phyloP scores from a whole-genome alignment of 2,329 filamentous ascomycete genomes.

The Neopestalotiopsis sp. region DNA sequence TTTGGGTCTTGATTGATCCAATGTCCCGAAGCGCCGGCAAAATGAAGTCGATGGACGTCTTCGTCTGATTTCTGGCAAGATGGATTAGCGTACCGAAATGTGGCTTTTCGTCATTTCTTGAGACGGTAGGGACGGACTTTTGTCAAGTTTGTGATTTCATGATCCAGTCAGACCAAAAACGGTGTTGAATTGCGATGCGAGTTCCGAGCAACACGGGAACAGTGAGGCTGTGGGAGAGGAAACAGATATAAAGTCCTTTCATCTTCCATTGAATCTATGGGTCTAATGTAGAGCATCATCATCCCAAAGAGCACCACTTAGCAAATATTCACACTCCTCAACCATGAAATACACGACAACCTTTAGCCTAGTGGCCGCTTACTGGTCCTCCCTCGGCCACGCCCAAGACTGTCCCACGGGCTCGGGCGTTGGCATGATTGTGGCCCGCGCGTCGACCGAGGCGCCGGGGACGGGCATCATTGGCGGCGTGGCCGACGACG shows the following conservation, averaged over 20 bases:
- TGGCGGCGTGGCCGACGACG: constrained; percentile 35
- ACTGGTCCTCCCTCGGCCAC: neutral
- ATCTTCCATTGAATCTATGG: neutral
- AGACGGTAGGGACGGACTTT: neutral
- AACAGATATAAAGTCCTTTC: neutral
- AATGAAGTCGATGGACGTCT: neutral
- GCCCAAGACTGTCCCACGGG: constrained; percentile 19
- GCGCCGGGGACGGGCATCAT: constrained; percentile 39
- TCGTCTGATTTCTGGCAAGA: neutral
- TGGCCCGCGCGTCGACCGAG: constrained; percentile 41
- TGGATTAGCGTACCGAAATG: neutral
- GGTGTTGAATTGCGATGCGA: neutral
- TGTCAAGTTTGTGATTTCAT: neutral
- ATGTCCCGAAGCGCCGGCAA: neutral
- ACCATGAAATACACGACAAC: constrained; percentile 1
- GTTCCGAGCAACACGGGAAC: neutral
- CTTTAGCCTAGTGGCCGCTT: neutral
- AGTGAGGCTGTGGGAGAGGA: neutral
- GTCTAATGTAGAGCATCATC: neutral
- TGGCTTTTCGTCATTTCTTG: neutral
- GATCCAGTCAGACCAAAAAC: neutral
- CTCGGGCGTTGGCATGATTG: constrained; percentile 35
- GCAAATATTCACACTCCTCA: neutral
- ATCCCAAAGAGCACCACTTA: neutral
- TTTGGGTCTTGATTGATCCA: neutral